phyloP scores from a whole-genome alignment of 179 eudicot species.

The Vitellaria paradoxa region DNA sequence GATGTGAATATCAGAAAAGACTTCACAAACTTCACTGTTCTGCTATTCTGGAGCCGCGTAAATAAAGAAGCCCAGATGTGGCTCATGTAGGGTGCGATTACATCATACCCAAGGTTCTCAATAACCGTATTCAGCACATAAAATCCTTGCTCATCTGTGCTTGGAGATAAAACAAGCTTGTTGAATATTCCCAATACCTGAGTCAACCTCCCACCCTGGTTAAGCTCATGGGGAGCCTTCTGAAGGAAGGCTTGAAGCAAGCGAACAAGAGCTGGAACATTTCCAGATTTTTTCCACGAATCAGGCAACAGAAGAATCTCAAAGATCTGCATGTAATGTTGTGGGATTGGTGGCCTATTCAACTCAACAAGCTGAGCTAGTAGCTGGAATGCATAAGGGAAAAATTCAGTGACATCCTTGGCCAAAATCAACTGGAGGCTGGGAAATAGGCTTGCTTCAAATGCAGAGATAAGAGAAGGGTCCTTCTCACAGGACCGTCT shows the following conservation, averaged over 20 bases:
- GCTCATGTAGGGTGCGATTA: conserved; percentile 48
- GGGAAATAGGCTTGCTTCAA: conserved; percentile 78
- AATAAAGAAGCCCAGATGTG: conserved; percentile 57
- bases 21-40: conserved; percentile 66
- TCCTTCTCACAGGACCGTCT: conserved; percentile 74
- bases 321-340: conserved; percentile 77
- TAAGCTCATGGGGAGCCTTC: conserved; percentile 77
- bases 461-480: conserved; percentile 65
- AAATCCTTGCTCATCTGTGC: conserved; percentile 90
- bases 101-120: conserved; percentile 78
- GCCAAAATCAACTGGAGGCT: conserved; percentile 64
- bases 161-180: conserved; percentile 58
- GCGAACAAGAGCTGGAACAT: conserved; percentile 96
- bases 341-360: conserved; percentile 67
- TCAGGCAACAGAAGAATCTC: conserved; percentile 66
- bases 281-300: conserved; percentile 75
- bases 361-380: conserved; percentile 93
- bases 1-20: conserved; percentile 76
- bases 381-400: conserved; percentile 91
- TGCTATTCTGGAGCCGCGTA: conserved; percentile 59
- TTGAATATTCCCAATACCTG: conserved; percentile 75
- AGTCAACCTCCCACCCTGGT: conserved; percentile 57
- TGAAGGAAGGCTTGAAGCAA: conserved; percentile 94
- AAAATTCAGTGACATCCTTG: conserved; percentile 71
- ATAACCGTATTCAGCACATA: conserved; percentile 86